phyloP scores from a whole-genome alignment of 768 basidiomycete species.

The Xerocomus spinulosus region DNA sequence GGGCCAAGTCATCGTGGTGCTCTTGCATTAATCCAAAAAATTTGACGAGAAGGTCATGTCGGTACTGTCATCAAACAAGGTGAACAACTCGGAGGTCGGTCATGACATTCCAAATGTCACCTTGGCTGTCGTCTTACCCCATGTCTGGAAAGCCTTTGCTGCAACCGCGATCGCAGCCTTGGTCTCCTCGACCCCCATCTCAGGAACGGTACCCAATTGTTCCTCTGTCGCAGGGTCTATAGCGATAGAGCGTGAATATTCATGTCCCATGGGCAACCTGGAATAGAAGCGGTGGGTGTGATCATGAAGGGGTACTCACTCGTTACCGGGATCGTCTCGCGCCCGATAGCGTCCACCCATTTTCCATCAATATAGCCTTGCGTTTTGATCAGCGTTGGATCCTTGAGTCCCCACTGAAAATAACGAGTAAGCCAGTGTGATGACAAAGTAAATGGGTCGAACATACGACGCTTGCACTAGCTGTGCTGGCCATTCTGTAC shows the following conservation, averaged over 20 bases:
- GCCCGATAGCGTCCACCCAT: conserved; percentile 77
- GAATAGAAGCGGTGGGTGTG: background rate
- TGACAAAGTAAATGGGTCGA: background rate
- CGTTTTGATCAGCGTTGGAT: conserved; percentile 66
- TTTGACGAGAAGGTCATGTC: conserved; percentile 81
- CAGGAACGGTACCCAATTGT: conserved; percentile 79
- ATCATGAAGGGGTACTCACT: conserved; percentile 46
- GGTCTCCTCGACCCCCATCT: conserved; percentile 84
- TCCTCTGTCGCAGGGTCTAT: conserved; percentile 87
- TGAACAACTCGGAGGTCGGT: background rate
- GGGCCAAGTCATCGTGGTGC: conserved; percentile 80
- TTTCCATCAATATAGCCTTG: conserved; percentile 81
- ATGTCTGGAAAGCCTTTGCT: conserved; percentile 70
- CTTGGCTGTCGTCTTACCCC: conserved; percentile 86
- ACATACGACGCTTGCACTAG: conserved; percentile 32
- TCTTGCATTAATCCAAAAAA: conserved; percentile 76
- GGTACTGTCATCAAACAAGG: conserved; percentile 42
- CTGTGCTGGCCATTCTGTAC: conserved; percentile 56
- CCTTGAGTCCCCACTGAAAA: conserved; percentile 68
- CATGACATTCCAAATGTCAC: conserved; percentile 32
- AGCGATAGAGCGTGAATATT: conserved; percentile 1
- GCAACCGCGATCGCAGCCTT: conserved; percentile 83
- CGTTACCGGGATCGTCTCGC: conserved; percentile 65
- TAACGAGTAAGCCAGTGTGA: background rate
- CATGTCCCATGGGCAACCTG: background rate